Evolutionary conservation across 352 stramenopile species (phyloP), one percentile per base, ranked within the genome.

Genomic region (Phytophthora brassicae): DNA sequence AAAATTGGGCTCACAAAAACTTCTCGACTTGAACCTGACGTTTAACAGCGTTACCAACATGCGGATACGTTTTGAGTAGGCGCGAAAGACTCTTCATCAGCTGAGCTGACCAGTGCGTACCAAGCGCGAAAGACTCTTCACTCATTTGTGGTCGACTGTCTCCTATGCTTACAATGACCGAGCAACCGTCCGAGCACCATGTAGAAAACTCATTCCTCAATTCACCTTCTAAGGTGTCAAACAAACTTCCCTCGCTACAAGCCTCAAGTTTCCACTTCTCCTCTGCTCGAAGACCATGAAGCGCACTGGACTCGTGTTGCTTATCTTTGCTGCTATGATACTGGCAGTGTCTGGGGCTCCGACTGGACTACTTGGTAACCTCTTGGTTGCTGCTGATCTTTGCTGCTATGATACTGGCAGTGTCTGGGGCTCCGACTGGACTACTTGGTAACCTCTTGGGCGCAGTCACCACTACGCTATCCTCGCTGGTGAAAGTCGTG

Each of bases 181-280:
- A 31, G 4, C 26, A 31, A 31, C 26, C 26, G 26, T 31, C 26
- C 26, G 26, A 31, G 8, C 4, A n/a, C n/a, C n/a, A 31, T 31
- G 26, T 8, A 31, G 26, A 31, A n/a, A 31, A 8, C 26, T 73
- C 68, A 76, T 76, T 73, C 51, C 59, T 60, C 59, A 73, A 76
- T 70, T 76, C 59, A 63, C 64, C 68, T 64, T 50, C 41, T 38
- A 36, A n/a, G 60, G 65, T 66, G 60, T 60, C 65, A 63, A 60
- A 66, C 60, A 9, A 73, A 45, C 45, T 49, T 58, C 17, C 7
- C 19, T 64, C 42, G 22, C 44, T 45, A n/a, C 22, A 42, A 53
- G 23, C 0, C 19, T 28, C 36, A 59, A 35, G 17, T 35, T 41
- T 33, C 44, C 20, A 46, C 13, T 43, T 13, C 17, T 24, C 26